phyloP scores from a whole-genome alignment of 179 eudicot species.

The Camellia oleifera region DNA sequence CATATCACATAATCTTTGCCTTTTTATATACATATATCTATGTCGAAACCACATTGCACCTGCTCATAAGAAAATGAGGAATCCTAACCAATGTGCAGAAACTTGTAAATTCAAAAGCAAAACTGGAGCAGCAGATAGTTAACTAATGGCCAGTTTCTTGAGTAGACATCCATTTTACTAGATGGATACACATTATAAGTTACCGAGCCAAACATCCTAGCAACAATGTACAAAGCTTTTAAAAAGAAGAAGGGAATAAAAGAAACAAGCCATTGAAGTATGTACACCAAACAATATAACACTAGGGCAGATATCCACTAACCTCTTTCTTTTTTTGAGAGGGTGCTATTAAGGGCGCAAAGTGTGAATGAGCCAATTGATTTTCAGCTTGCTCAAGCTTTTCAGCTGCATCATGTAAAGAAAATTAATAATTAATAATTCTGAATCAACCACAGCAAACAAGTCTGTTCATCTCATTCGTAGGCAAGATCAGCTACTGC shows the following conservation, averaged over 20 bases:
- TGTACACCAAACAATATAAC: neutral
- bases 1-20: neutral
- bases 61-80: neutral
- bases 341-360: conserved; percentile 67
- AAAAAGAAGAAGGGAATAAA: neutral
- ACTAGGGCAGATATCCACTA: conserved; percentile 9
- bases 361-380: conserved; percentile 78
- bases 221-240: neutral
- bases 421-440: neutral
- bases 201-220: neutral
- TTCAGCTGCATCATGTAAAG: conserved; percentile 57
- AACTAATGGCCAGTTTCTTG: neutral
- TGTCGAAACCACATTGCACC: neutral
- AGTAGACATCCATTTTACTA: too few relatives aligned
- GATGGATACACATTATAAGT: neutral
- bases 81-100: neutral
- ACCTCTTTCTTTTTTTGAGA: conserved; percentile 92
- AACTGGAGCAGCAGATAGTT: neutral
- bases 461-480: neutral
- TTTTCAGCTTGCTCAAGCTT: conserved; percentile 95
- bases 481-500: neutral
- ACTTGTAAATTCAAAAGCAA: conserved; percentile 12
- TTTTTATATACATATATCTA: neutral
- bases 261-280: neutral
- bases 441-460: neutral